Base-by-base conservation (phyloP, 2,329 filamentous ascomycete genomes). In the Stachybotrys elegans region DNA sequence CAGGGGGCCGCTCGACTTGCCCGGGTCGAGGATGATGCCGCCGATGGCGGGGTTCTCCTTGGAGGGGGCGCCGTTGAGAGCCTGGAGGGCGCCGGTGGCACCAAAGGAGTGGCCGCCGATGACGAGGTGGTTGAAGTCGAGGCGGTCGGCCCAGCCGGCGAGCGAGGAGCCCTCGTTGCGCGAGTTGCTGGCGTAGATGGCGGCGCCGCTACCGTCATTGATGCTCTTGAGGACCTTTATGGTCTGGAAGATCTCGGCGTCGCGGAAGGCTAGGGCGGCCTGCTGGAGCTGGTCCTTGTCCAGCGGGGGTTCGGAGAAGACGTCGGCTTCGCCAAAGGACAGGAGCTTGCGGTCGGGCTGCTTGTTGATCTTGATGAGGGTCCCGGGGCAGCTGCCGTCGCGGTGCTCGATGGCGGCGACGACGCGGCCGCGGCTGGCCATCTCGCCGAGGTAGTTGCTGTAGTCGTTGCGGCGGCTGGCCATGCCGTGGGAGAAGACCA, bases 101-200 rank as follows among this genome's bases (percentile, higher is more conserved):
- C 83, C 83, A 61, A 81, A 84, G 0, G 79, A 83, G 57, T 86
- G 82, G 0, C 82, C 82, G 4, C 68, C 76, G 8, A 85, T 68
- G 37, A 78, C 70, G 51, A 83, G 70, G 27, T 73, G 69, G 22
- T 71, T 62, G 20, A 68, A 50, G 56, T 83, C 72, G 6, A 86
- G 69, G 9, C 79, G 70, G 44, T 64, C 62, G 27, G 66, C 58
- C 71, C 81, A 86, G 14, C 63, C 61, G 4, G 64, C 52, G 2
- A 82, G 68, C 48, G 63, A 62, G 19, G 52, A 54, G 36, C 71
- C 77, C 57, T 76, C 78, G 27, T 49, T 55, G 50, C 70, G 72
- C 9, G 69, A 61, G 62, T 76, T 83, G 3, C 56, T 47, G 21
- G 50, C 41, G 44, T 57, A 62, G 22, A 70, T 36, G 14, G 58